Evolutionary conservation across 2,329 filamentous ascomycete species (phyloP), one percentile per base, ranked within the genome.

Genomic region (Ophiostoma populinum): DNA sequence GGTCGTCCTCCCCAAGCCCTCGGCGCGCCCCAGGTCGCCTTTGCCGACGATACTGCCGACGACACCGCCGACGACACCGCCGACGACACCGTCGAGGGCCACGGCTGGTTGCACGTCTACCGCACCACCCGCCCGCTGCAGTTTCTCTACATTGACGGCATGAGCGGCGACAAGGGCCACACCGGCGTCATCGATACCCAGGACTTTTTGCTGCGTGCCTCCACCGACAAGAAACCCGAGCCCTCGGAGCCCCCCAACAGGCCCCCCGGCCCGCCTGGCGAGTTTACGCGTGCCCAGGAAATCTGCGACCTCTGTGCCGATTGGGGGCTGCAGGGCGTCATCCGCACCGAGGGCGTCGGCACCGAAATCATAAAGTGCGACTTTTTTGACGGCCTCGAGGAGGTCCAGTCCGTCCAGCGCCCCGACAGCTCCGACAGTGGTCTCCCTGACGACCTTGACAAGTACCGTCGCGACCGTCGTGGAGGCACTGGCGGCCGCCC

Each of bases 171-270:
- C 27, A 43, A 43, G 77, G 3, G 71, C 0, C 36, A 47, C 3
- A 68, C 74, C 48, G 78, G 78, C 3, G 80, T 75, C 0, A 58
- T 81, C 4, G 77, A 82, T 46, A 62, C 68, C 0, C 74, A 80
- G 45, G 76, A 82, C 45, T 48, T 62, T 1, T 46, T 82, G 1
- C 56, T 82, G 24, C 32, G 39, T 3, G 25, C 36, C 15, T 32
- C 10, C 19, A 25, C 35, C 15, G 8, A 31, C 18, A 22, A 18
- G n/a, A 18, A 29, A 11, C 3, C 17, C 13, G 17, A 3, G n/a
- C 8, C 13, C 1, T 7, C 29, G 3, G 18, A 7, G 5, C 7
- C 2, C 4, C 19, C 13, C 18, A 26, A 16, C 17, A 8, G 18
- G 10, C 7, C 10, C 2, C 4, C 40, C 28, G 34, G 40, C 7